Evolutionary conservation across 208 protist genomes (phyloP), one percentile per base, ranked within the genome.

Genomic region (Wallacemonas sp.): DNA sequence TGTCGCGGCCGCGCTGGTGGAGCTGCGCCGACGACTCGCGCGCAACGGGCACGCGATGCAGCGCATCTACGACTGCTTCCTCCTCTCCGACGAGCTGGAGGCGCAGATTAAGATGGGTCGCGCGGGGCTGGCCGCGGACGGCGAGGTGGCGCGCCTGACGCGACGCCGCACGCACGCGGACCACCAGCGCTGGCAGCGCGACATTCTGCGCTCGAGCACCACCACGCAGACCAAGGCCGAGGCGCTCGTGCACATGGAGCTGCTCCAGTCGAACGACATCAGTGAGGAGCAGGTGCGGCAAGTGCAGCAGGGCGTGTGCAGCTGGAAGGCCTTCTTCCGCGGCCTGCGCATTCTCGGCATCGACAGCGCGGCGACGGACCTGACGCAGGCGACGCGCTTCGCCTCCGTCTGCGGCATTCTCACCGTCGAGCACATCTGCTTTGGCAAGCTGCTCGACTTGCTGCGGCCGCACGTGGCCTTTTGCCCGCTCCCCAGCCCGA

Each of bases 301-400:
- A n/a, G 45, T 57, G 46, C 39, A 72, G 23, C 57, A 41, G 23
- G 77, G 81, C 2, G 2, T 44, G 18, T 87, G 81, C 54, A 76
- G 61, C 22, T 87, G 81, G 81, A 49, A 69, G 31, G 76, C 71
- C 33, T 87, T 87, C 73, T 87, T 83, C 44, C 63, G 64, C 22
- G 81, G 66, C 18, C 57, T 87, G 12, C 76, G 74, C 31, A 55
- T 77, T 12, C 71, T 83, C 12, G 67, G 74, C 44, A 64, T 87
- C 33, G 62, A 70, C 57, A 73, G 66, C 23, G 81, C 66, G 33
- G 77, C 77, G 18, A 42, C 29, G 23, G 62, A 74, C 23, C 44
- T 87, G 12, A 32, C 32, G 32, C 61, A 70, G 36, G 74, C 73
- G 26, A 77, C 72, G 1, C 31, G 52, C 7, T 81, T 87, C 55